Conservation (phyloP, 306 rosid genomes). For the Trichosanthes cucumerina region DNA sequence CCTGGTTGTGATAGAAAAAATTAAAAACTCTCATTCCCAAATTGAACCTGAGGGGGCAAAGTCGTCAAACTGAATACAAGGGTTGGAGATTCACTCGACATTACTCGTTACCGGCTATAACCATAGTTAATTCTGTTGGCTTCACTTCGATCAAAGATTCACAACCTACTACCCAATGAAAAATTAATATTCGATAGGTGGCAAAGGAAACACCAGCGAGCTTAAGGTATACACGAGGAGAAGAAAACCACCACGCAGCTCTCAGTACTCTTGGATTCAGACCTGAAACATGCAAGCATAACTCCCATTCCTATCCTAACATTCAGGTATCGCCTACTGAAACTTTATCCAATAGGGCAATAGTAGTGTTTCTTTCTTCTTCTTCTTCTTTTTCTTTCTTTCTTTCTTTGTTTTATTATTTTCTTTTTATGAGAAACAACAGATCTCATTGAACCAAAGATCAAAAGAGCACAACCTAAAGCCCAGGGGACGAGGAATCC, state of each 20-base stretch:
- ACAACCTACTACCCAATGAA: not conserved
- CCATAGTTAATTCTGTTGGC: not conserved
- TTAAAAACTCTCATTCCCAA: not conserved
- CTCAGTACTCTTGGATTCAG: not conserved
- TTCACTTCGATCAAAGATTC: not conserved
- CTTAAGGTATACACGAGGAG: not conserved
- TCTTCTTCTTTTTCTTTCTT: too few species aligned
- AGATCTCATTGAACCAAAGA: too few species aligned
- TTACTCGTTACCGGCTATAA: not conserved
- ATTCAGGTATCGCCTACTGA: too few species aligned
- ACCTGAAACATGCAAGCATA: not conserved
- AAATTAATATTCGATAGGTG: not conserved
- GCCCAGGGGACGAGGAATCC: too few species aligned
- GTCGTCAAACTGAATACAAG: not conserved
- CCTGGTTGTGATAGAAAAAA: too few species aligned
- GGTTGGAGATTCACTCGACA: not conserved
- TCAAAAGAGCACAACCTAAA: too few species aligned
- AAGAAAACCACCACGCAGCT: not conserved
- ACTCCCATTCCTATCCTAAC: too few species aligned
- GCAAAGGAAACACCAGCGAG: not conserved
- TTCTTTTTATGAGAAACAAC: too few species aligned
- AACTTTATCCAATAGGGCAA: too few species aligned
- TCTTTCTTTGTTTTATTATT: too few species aligned
- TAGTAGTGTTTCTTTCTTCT: too few species aligned
- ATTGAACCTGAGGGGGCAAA: not conserved